phyloP scores from a whole-genome alignment of 2,329 filamentous ascomycete species.

The Neonectria punicea region DNA sequence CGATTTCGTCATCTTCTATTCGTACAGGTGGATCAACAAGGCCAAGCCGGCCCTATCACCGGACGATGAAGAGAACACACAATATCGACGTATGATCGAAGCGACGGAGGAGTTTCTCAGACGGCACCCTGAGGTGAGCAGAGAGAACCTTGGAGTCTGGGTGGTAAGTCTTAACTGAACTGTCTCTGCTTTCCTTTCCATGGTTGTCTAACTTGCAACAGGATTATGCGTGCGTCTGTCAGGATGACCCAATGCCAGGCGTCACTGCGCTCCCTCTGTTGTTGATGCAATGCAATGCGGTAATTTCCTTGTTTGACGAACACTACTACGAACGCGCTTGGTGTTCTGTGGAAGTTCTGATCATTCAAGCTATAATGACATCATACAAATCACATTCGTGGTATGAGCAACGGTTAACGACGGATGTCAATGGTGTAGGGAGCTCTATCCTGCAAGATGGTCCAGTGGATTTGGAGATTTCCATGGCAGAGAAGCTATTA shows the following conservation, averaged over 20 bases:
- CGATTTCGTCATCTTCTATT: conserved; percentile 49
- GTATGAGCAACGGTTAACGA: conserved; percentile 40
- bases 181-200: not conserved
- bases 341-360: conserved; percentile 51
- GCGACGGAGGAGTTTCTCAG: conserved; percentile 44
- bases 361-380: conserved; percentile 45
- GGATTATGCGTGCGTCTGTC: conserved; percentile 53
- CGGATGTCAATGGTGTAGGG: not conserved
- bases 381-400: conserved; percentile 48
- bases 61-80: conserved; percentile 45
- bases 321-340: conserved; percentile 50
- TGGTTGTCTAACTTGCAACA: conserved; percentile 17
- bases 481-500: conserved; percentile 27
- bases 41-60: conserved; percentile 28
- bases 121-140: conserved; percentile 37
- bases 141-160: conserved; percentile 42
- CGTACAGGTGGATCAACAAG: conserved; percentile 48
- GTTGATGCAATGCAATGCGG: conserved; percentile 52
- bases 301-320: conserved; percentile 52
- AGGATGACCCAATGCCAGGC: conserved; percentile 47
- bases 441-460: conserved; percentile 10
- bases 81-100: conserved; percentile 46
- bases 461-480: conserved; percentile 15
- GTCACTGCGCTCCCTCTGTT: conserved; percentile 50
- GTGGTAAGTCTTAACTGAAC: conserved; percentile 34